Evolutionary conservation across 2,329 filamentous ascomycete genomes (phyloP).

Genomic region (Fusarium nisikadoi): DNA sequence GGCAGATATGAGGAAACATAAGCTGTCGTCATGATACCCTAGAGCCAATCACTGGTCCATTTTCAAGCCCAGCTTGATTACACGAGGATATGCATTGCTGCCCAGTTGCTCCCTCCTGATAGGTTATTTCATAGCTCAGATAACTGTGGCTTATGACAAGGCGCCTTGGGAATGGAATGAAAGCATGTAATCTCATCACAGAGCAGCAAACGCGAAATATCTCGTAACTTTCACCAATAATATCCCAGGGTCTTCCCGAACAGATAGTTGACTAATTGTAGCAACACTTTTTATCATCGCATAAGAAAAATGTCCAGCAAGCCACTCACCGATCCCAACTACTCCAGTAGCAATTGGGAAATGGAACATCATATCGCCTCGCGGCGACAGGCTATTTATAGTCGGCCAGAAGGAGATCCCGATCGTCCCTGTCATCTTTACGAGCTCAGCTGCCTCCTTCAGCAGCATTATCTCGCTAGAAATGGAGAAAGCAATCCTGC

Average conservation of each 20-base stretch:
- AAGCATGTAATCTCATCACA: neutral
- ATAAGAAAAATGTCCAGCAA: neutral
- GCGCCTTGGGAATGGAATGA: neutral
- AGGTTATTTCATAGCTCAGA: too few relatives aligned
- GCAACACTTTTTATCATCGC: fast-evolving
- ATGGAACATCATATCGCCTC: neutral
- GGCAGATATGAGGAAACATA: too few relatives aligned
- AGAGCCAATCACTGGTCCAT: neutral
- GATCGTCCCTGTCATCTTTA: neutral
- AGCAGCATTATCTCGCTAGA: neutral
- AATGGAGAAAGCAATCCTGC: neutral
- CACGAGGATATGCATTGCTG: neutral
- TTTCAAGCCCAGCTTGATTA: neutral
- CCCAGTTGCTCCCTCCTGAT: neutral
- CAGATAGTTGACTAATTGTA: too few relatives aligned
- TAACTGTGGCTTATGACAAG: neutral
- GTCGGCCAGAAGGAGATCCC: neutral
- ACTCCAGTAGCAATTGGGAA: fast-evolving
- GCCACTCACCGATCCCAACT: neutral
- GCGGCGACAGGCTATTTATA: neutral
- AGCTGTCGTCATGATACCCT: neutral
- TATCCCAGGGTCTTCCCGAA: fast-evolving
- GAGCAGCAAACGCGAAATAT: neutral
- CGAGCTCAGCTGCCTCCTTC: neutral
- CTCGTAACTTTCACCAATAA: fast-evolving